Conservation (phyloP, 306 rosid species). For the Nissolia schottii region DNA sequence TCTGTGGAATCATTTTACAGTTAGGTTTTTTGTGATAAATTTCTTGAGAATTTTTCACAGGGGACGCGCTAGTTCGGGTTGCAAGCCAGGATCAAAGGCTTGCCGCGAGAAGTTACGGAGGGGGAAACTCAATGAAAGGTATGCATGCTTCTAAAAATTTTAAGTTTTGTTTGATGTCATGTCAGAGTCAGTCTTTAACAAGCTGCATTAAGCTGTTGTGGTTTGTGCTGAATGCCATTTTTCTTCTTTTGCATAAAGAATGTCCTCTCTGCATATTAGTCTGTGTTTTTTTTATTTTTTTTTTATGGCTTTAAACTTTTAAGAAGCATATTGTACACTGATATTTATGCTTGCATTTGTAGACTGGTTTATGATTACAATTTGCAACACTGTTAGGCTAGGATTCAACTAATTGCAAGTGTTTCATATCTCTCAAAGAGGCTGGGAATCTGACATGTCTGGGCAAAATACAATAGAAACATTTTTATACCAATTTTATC, state of each 20-base stretch:
- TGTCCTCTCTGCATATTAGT: neutral
- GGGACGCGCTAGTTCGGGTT: constrained; percentile 47
- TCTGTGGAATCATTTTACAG: neutral
- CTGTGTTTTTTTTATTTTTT: neutral
- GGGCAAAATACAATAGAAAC: neutral
- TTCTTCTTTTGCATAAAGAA: neutral
- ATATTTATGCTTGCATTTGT: neutral
- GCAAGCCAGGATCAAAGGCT: constrained; percentile 66
- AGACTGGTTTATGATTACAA: neutral
- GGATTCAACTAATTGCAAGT: neutral
- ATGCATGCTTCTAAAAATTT: constrained; percentile 21
- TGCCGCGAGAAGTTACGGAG: constrained; percentile 88
- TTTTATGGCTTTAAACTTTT: neutral
- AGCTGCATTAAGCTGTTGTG: neutral
- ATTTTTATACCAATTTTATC: neutral
- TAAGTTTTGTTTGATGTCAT: neutral
- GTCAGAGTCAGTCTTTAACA: neutral
- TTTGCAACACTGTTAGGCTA: neutral
- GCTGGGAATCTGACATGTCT: neutral
- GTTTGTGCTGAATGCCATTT: neutral
- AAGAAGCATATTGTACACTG: neutral
- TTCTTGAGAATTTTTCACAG: constrained; percentile 32
- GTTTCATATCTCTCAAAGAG: neutral
- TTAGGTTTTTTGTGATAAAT: constrained; percentile 1
- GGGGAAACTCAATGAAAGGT: constrained; percentile 87